These are phyloP conservation scores for Elsinoe necatrix DNA, from an alignment of 2,329 filamentous ascomycete genomes.

Conservation along the genomic window DNA sequence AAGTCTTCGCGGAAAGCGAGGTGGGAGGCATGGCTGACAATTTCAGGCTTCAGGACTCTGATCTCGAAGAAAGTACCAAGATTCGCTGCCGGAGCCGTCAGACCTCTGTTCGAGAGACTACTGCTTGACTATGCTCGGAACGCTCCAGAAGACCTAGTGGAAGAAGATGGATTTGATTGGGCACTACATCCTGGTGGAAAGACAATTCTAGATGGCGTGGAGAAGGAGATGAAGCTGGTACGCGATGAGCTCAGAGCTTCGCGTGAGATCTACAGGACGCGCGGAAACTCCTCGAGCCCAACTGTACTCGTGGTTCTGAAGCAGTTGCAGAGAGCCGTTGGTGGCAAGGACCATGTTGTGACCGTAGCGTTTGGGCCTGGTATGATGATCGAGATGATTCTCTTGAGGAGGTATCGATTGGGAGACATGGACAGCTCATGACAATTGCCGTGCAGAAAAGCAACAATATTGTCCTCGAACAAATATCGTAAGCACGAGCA, in stretches of 20 bases:
- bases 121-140: not conserved
- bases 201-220: slow-evolving; percentile 56
- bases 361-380: slow-evolving; percentile 64
- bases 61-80: slow-evolving; percentile 23
- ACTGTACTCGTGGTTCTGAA: slow-evolving; percentile 62
- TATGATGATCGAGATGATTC: slow-evolving; percentile 59
- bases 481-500: too few species aligned
- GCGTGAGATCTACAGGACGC: slow-evolving; percentile 59
- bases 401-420: slow-evolving; percentile 44
- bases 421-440: not conserved
- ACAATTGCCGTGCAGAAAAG: too few species aligned
- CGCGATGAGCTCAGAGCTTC: slow-evolving; percentile 61
- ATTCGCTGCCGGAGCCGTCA: slow-evolving; percentile 9
- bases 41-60: slow-evolving; percentile 15
- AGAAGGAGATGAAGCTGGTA: slow-evolving; percentile 49
- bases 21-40: not conserved
- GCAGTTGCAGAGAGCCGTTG: slow-evolving; percentile 38
- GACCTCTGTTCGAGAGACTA: slow-evolving; percentile 14
- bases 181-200: slow-evolving; percentile 63
- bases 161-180: slow-evolving; percentile 55
- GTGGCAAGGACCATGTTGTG: slow-evolving; percentile 49
- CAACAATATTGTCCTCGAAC: too few species aligned
- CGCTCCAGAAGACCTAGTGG: not conserved
- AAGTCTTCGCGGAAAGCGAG: slow-evolving; percentile 20
- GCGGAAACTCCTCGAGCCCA: slow-evolving; percentile 59